A percentile compares a stretch with the other conserved stretches of the same genome.
These are phyloP conservation scores for Trapa incisa DNA, from an alignment of 345 rosid genomes.

Conservation along the genomic window DNA sequence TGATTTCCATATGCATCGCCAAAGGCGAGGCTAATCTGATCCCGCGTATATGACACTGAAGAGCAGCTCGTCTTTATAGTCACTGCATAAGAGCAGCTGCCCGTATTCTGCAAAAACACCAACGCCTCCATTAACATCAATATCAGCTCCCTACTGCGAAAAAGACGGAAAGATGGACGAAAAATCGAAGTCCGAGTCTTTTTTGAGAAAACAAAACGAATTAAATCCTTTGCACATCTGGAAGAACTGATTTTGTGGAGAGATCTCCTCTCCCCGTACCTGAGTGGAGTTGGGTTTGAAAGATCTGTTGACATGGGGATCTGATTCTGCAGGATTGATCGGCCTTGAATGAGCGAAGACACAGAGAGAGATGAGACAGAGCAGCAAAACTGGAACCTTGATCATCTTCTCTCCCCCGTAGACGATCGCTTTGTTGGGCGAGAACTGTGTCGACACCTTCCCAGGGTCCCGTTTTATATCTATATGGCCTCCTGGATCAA, in stretches of 20 bases:
- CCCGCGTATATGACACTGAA: constrained; percentile 40
- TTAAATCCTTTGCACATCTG: background rate
- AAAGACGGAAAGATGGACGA: background rate
- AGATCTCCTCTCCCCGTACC: constrained; percentile 13
- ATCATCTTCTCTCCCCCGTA: background rate
- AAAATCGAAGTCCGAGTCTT: background rate
- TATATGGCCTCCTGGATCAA: background rate
- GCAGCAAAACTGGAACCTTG: constrained; percentile 7
- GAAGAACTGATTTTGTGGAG: background rate
- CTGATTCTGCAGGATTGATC: constrained; percentile 17
- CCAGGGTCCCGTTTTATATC: background rate
- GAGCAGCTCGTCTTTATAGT: constrained; percentile 54
- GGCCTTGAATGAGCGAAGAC: constrained; percentile 18
- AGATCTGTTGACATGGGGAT: constrained; percentile 13
- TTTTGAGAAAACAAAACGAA: background rate
- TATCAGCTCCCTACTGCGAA: background rate
- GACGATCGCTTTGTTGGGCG: background rate
- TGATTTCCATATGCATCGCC: constrained; percentile 66
- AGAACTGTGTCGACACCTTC: background rate
- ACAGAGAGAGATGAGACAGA: constrained; percentile 14
- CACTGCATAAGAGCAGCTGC: constrained; percentile 43
- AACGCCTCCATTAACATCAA: background rate
- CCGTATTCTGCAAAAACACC: constrained; percentile 14
- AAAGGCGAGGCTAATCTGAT: constrained; percentile 50
- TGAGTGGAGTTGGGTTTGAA: constrained; percentile 23